These are phyloP conservation scores for Thozetella sp. DNA, from an alignment of 495 filamentous ascomycete genomes.

Conservation along the genomic window DNA sequence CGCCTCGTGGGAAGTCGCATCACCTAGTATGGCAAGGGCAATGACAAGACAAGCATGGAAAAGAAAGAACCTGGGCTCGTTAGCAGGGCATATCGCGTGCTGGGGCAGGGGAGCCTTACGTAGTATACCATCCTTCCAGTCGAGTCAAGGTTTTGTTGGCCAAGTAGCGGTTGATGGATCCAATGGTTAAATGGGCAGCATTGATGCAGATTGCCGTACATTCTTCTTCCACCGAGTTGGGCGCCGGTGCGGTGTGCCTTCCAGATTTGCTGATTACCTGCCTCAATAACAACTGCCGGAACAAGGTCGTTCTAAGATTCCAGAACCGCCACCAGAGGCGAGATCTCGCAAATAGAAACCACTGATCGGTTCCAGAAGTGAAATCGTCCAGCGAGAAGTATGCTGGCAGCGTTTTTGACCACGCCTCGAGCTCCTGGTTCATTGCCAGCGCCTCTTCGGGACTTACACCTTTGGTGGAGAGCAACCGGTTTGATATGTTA, in stretches of 20 bases:
- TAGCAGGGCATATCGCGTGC: neutral
- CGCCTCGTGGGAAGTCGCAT: neutral
- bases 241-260: neutral
- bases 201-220: neutral
- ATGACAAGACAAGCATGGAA: constrained; percentile 9
- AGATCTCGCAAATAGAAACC: neutral
- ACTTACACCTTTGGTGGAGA: neutral
- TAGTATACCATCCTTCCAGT: constrained; percentile 9
- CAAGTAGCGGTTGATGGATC: neutral
- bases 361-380: neutral
- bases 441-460: constrained; percentile 1
- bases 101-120: neutral
- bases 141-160: neutral
- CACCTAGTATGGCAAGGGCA: constrained; percentile 1
- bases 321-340: constrained; percentile 5
- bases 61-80: constrained; percentile 6
- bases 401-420: neutral
- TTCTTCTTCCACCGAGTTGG: neutral
- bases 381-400: neutral
- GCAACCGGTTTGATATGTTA: constrained; percentile 1
- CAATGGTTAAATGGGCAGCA: neutral
- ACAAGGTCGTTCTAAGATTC: constrained; percentile 2
- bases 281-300: constrained; percentile 1
- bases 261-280: neutral
- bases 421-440: constrained; percentile 3